Base-by-base conservation (phyloP, 2,329 filamentous ascomycete genomes). In the Cordyceps javanica region DNA sequence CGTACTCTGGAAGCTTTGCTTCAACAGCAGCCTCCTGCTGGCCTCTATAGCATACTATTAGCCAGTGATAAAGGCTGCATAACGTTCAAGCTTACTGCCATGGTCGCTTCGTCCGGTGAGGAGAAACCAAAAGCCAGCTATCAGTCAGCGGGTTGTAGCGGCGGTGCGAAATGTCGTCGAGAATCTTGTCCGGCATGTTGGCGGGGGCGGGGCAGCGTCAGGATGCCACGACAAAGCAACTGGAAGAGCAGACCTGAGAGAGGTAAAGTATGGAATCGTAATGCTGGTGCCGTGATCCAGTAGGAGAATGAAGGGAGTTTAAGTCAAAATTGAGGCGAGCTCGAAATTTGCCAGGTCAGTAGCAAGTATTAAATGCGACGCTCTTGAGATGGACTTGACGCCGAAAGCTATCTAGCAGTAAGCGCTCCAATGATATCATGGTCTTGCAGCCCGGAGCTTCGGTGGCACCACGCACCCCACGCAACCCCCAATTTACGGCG, bases 111-210 rank as follows among this genome's bases (percentile, higher is more conserved):
- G 92, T 97, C 57, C 94, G 82, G 73, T 99, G 94, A 60, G 94
- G 94, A 16, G 94, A 97, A 14, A 99, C 94, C 38, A 99, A 82
- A 60, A 99, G 82, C 88, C 92, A 96, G 61, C 88, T 91, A 61
- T 90, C 91, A 63, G 90, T 88, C 61, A 99, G 80, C 55, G 91
- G 90, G 71, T 99, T 99, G 73, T 89, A 97, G 70, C 94, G 88
- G 67, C 94, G 82, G 71, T 99, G 94, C 42, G 94, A 96, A 67
- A 99, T 97, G 72, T 99, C 93, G 78, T 97, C 87, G 52, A 99
- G 85, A 51, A 93, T 85, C 62, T 84, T 80, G 68, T 89, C 86
- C 9, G 84, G 82, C 88, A 91, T 92, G 48, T 61, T 74, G 64
- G 52, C 30, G 60, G 59, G n/a, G 58, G 58, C 53, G 58, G 58